A percentile compares a stretch with the other conserved stretches of the same genome.
phyloP scores from a whole-genome alignment of 2,329 filamentous ascomycete species.

The Colletotrichum filicis region DNA sequence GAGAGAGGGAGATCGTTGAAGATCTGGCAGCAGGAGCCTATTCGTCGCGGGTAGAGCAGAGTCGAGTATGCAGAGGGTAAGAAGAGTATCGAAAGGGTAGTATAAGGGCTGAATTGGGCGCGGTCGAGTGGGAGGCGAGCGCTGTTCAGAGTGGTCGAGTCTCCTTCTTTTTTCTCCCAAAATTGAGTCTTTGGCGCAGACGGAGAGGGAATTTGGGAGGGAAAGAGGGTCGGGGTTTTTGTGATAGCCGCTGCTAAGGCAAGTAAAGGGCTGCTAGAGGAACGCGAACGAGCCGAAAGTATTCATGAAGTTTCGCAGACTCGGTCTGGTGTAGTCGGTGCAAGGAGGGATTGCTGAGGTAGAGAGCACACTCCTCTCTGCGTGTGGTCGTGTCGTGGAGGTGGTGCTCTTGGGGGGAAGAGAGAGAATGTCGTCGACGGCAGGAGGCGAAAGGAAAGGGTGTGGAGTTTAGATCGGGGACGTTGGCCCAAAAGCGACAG shows the following conservation, averaged over 20 bases:
- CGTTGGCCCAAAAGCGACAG: constrained; percentile 34
- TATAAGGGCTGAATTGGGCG: neutral
- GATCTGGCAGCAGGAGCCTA: constrained; percentile 2
- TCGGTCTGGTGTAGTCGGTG: constrained; percentile 2
- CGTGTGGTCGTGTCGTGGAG: constrained; percentile 21
- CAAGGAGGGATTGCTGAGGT: neutral
- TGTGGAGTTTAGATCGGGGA: constrained; percentile 35
- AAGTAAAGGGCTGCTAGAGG: constrained; percentile 30
- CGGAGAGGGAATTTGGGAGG: constrained; percentile 19
- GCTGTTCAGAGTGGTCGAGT: constrained; percentile 25
- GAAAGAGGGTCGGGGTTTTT: constrained; percentile 15
- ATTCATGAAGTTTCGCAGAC: constrained; percentile 9
- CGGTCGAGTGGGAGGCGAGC: constrained; percentile 4
- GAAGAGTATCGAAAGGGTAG: constrained; percentile 2
- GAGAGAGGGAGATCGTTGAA: constrained; percentile 7
- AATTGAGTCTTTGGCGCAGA: neutral
- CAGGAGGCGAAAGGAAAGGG: constrained; percentile 34
- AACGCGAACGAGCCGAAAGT: constrained; percentile 11
- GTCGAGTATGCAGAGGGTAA: neutral
- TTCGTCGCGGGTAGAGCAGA: constrained; percentile 5
- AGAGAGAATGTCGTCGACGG: constrained; percentile 33
- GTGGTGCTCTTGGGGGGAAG: constrained; percentile 30
- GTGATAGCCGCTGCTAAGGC: constrained; percentile 14
- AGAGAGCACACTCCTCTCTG: constrained; percentile 15
- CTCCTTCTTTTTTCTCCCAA: constrained; percentile 12